Evolutionary conservation across 345 rosid species (phyloP).

Genomic region (Punica granatum): DNA sequence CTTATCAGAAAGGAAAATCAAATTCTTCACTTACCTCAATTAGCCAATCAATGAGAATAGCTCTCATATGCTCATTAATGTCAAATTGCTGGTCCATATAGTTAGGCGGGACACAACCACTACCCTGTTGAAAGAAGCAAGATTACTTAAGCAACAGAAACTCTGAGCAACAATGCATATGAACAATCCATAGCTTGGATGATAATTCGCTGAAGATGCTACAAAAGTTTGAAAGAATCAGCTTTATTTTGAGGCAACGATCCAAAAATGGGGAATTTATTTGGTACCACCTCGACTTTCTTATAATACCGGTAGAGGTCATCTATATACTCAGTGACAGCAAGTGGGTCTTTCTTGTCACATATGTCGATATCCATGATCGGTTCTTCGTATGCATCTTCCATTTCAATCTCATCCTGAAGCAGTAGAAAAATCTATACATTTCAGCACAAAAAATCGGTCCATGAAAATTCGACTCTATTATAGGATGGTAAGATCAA

Average conservation of each 20-base stretch:
- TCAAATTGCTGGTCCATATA: constrained; percentile 74
- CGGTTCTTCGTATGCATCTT: constrained; percentile 47
- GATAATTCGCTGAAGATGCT: not conserved
- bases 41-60: constrained; percentile 83
- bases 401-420: constrained; percentile 86
- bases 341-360: constrained; percentile 61
- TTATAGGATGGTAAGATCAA: not conserved
- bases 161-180: not conserved
- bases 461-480: not conserved
- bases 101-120: constrained; percentile 38
- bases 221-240: not conserved
- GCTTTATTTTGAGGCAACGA: not conserved
- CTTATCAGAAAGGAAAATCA: too few relatives aligned
- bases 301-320: constrained; percentile 55
- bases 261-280: not conserved
- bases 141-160: not conserved
- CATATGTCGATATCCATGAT: constrained; percentile 60
- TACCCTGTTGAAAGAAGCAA: constrained; percentile 31
- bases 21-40: constrained; percentile 37
- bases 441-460: not conserved
- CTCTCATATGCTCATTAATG: constrained; percentile 88
- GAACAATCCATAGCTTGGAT: too few relatives aligned
- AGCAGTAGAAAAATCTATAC: not conserved
- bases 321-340: constrained; percentile 72
- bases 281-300: constrained; percentile 56